Conservation (phyloP, 345 rosid species). For the Draba incana region DNA sequence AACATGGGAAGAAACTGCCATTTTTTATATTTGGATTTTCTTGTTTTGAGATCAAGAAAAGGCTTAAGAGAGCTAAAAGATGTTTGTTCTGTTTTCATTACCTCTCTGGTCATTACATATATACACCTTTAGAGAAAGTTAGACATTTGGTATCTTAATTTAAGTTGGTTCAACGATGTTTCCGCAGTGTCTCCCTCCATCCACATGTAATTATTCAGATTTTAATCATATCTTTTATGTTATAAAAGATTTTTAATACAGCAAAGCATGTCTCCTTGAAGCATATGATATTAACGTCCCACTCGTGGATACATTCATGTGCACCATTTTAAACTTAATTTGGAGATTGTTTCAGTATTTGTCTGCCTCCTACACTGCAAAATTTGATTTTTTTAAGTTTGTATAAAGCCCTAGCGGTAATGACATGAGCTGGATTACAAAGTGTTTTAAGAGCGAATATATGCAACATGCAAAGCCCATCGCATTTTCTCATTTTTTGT, state of each 20-base stretch:
- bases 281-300: slow-evolving; percentile 8
- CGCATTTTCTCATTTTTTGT: too few species aligned
- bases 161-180: slow-evolving; percentile 26
- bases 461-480: too few species aligned
- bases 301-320: slow-evolving; percentile 9
- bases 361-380: slow-evolving; percentile 27
- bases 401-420: background rate
- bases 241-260: background rate
- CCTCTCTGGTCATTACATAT: slow-evolving; percentile 20
- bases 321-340: too few species aligned
- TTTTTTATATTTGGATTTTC: slow-evolving; percentile 33
- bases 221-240: background rate
- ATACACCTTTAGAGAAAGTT: background rate
- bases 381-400: slow-evolving; percentile 1
- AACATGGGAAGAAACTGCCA: slow-evolving; percentile 49
- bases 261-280: slow-evolving; percentile 12
- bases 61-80: background rate
- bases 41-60: slow-evolving; percentile 21
- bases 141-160: background rate
- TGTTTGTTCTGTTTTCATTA: slow-evolving; percentile 25
- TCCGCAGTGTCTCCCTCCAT: slow-evolving; percentile 32
- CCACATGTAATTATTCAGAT: background rate
- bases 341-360: slow-evolving; percentile 6
- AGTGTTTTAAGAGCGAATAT: too few species aligned
- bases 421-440: too few species aligned